These are phyloP conservation scores for Papiliotrema terrestris DNA, from an alignment of 1,284 basidiomycete genomes.

Conservation along the genomic window DNA sequence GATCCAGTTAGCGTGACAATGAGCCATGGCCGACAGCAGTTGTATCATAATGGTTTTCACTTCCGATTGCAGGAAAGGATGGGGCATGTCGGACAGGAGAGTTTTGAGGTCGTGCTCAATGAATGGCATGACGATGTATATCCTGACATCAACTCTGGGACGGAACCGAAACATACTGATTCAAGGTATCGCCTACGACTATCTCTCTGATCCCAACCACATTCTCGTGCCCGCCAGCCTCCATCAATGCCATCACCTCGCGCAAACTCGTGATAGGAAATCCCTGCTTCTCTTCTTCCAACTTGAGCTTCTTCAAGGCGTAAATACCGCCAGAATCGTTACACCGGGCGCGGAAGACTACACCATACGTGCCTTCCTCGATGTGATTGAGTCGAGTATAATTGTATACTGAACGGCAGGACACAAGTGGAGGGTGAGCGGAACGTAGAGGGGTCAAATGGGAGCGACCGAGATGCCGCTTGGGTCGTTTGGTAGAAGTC, in stretches of 20 bases:
- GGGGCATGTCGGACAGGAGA: conserved; percentile 85
- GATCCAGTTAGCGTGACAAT: conserved; percentile 96
- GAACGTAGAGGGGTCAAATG: conserved; percentile 65
- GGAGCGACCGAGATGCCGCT: conserved; percentile 17
- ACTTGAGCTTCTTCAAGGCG: conserved; percentile 95
- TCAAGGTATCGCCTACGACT: conserved; percentile 97
- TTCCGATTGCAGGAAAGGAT: conserved; percentile 93
- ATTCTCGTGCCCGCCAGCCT: conserved; percentile 79
- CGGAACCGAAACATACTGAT: conserved; percentile 68
- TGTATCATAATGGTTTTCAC: conserved; percentile 96
- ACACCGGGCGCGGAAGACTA: conserved; percentile 92
- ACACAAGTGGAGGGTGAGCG: conserved; percentile 67
- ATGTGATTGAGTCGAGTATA: conserved; percentile 96
- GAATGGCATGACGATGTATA: conserved; percentile 99
- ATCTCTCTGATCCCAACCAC: conserved; percentile 94
- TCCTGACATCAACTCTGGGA: conserved; percentile 54
- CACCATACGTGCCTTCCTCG: conserved; percentile 97
- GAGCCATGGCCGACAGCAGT: conserved; percentile 83
- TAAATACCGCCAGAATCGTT: conserved; percentile 92
- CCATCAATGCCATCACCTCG: conserved; percentile 92
- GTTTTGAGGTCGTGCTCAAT: conserved; percentile 99
- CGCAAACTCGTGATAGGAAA: conserved; percentile 96
- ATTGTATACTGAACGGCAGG: conserved; percentile 85
- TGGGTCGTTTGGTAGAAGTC: too few relatives aligned
- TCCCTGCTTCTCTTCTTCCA: conserved; percentile 95